A percentile compares a stretch with the other conserved stretches of the same genome.
phyloP scores from a whole-genome alignment of 2,329 filamentous ascomycete species.

The Cucurbitaria berberidis region DNA sequence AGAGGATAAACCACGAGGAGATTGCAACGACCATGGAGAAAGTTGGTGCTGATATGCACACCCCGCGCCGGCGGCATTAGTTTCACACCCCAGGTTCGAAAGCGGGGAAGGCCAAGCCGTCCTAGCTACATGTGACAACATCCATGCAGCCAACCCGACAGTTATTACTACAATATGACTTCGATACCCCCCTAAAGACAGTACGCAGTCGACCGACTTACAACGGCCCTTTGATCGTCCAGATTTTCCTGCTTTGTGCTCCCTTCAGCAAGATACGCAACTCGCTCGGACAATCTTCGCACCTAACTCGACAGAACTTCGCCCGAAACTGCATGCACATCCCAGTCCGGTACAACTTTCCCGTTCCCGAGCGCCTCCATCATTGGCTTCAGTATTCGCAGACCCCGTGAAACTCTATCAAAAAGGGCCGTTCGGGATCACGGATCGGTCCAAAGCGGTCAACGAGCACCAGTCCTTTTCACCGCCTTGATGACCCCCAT shows the following conservation, averaged over 20 bases:
- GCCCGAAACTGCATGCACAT: background rate
- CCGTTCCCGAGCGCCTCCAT: background rate
- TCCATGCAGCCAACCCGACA: background rate
- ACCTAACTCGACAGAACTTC: background rate
- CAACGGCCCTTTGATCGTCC: background rate
- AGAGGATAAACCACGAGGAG: constrained; percentile 33
- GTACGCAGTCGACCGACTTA: background rate
- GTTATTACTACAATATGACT: background rate
- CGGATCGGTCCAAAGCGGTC: background rate
- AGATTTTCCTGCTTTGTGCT: background rate
- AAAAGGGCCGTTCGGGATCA: background rate
- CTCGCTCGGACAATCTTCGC: background rate
- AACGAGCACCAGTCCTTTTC: background rate
- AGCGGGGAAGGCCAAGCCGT: constrained; percentile 38
- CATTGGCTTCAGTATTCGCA: background rate
- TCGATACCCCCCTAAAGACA: background rate
- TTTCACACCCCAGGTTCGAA: constrained; percentile 26
- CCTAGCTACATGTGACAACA: background rate
- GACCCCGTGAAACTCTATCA: background rate
- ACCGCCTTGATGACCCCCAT: background rate
- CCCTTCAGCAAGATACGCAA: background rate
- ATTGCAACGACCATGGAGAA: constrained; percentile 15
- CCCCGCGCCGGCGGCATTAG: constrained; percentile 32
- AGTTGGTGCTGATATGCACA: constrained; percentile 34
- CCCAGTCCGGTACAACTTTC: background rate